These are phyloP conservation scores for Plectranthus barbatus DNA, from an alignment of 257 asterid genomes.

Conservation along the genomic window DNA sequence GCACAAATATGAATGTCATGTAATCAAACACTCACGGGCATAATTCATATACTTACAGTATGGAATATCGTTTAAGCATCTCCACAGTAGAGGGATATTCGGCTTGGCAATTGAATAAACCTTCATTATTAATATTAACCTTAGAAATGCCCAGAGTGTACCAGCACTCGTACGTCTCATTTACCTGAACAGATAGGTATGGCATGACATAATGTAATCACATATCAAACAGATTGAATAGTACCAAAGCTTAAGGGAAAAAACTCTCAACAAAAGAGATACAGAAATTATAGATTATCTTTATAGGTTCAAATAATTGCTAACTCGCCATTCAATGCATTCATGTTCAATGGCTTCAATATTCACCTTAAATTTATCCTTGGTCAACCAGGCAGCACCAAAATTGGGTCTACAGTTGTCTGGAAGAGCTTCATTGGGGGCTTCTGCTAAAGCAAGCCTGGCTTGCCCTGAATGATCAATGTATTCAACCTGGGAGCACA, in stretches of 20 bases:
- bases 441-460: conserved; percentile 74
- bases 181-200: conserved; percentile 51
- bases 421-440: conserved; percentile 96
- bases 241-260: neutral
- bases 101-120: conserved; percentile 75
- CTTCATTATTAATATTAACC: conserved; percentile 63
- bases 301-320: neutral
- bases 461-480: conserved; percentile 82
- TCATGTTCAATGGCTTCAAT: neutral
- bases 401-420: conserved; percentile 79
- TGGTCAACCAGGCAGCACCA: conserved; percentile 87
- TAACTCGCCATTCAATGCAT: neutral
- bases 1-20: neutral
- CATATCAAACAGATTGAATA: conserved; percentile 3
- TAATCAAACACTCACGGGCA: conserved; percentile 5
- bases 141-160: conserved; percentile 68
- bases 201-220: conserved; percentile 10
- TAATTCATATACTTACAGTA: conserved; percentile 53
- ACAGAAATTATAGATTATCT: neutral
- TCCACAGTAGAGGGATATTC: conserved; percentile 73
- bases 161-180: conserved; percentile 90
- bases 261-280: neutral
- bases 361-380: conserved; percentile 72
- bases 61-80: conserved; percentile 70
- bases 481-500: conserved; percentile 62